Evolutionary conservation across 2,329 filamentous ascomycete genomes (phyloP).

Genomic region (Purpureocillium takamizusanense): DNA sequence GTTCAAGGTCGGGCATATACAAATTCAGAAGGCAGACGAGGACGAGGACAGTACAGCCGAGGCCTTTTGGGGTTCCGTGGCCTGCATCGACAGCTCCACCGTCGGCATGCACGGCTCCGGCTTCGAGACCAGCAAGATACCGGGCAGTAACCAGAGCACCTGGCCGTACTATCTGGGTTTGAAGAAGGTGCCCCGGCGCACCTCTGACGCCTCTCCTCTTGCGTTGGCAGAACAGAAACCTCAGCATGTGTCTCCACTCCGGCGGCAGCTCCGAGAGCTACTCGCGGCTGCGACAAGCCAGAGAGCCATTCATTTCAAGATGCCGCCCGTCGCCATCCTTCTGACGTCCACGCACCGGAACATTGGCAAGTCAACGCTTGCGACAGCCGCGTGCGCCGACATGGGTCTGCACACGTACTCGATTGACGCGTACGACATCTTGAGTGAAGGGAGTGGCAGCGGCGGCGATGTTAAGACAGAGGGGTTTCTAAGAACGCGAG

Average conservation of each 20-base stretch:
- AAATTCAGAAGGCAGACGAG: slow-evolving; percentile 41
- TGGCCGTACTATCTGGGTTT: slow-evolving; percentile 89
- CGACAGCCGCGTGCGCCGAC: slow-evolving; percentile 70
- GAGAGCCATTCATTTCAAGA: slow-evolving; percentile 74
- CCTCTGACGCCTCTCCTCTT: slow-evolving; percentile 25
- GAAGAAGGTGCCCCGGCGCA: slow-evolving; percentile 50
- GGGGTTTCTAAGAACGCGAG: slow-evolving; percentile 76
- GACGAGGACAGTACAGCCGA: slow-evolving; percentile 53
- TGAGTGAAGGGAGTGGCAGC: slow-evolving; percentile 76
- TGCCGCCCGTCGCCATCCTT: slow-evolving; percentile 82
- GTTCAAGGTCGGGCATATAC: slow-evolving; percentile 81
- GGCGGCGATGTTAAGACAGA: slow-evolving; percentile 92
- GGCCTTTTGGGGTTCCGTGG: slow-evolving; percentile 77
- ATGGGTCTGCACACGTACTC: slow-evolving; percentile 83
- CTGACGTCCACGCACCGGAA: slow-evolving; percentile 86
- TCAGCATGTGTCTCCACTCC: slow-evolving; percentile 48
- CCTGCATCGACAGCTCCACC: slow-evolving; percentile 74
- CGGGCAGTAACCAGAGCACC: slow-evolving; percentile 63
- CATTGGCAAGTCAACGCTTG: slow-evolving; percentile 82
- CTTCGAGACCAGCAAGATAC: slow-evolving; percentile 72
- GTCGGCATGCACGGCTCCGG: slow-evolving; percentile 91
- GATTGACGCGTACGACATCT: slow-evolving; percentile 87
- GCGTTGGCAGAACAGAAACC: slow-evolving; percentile 36
- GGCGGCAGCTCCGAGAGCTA: slow-evolving; percentile 70
- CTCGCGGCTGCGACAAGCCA: slow-evolving; percentile 83